phyloP scores from a whole-genome alignment of 495 filamentous ascomycete genomes.

The Neurospora intermedia region DNA sequence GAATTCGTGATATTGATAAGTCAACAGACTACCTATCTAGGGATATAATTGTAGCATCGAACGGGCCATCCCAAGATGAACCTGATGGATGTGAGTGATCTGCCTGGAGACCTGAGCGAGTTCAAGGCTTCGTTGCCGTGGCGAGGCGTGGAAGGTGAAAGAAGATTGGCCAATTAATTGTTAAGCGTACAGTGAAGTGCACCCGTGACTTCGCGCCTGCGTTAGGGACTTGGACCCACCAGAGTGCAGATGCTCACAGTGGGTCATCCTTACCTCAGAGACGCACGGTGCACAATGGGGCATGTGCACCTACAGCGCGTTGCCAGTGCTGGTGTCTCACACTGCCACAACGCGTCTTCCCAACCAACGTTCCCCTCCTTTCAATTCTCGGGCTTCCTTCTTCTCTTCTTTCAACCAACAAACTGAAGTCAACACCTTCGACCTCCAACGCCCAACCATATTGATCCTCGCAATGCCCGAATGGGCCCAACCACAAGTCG shows the following conservation, averaged over 20 bases:
- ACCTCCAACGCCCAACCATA: conserved; percentile 2
- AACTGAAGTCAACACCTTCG: neutral
- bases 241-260: neutral
- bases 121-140: neutral
- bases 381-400: neutral
- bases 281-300: neutral
- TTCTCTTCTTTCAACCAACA: neutral
- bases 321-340: neutral
- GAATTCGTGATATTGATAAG: neutral
- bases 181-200: neutral
- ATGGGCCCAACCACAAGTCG: neutral
- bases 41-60: neutral
- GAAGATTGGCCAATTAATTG: neutral
- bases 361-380: neutral
- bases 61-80: neutral
- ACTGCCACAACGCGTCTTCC: conserved; percentile 2
- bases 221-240: neutral
- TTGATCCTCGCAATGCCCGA: conserved; percentile 14
- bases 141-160: neutral
- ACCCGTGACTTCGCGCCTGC: neutral
- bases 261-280: neutral
- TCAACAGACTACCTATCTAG: neutral
- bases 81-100: neutral
- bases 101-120: neutral
- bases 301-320: neutral